These are phyloP conservation scores for Hypoxylon sp. DNA, from an alignment of 2,329 filamentous ascomycete genomes.

Conservation along the genomic window DNA sequence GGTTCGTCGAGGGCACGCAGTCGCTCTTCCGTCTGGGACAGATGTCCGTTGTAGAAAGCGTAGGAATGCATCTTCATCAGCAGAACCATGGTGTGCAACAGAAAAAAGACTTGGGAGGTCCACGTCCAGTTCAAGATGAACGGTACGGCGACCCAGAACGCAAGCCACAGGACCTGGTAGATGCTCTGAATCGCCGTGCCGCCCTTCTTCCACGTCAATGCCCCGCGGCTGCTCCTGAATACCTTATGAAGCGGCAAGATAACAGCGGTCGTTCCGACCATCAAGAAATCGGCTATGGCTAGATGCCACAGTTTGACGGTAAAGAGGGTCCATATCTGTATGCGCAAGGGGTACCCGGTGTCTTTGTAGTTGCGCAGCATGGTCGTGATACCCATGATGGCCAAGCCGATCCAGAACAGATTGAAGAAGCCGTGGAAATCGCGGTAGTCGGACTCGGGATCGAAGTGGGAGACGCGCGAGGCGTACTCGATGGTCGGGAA, in stretches of 20 bases:
- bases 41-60: constrained; percentile 96
- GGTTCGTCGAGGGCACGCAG: constrained; percentile 84
- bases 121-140: constrained; percentile 92
- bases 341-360: constrained; percentile 85
- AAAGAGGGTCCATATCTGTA: constrained; percentile 89
- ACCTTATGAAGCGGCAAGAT: constrained; percentile 79
- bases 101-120: constrained; percentile 96
- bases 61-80: constrained; percentile 99
- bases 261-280: constrained; percentile 81
- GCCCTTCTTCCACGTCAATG: constrained; percentile 77
- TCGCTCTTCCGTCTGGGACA: constrained; percentile 86
- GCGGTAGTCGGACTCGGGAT: constrained; percentile 88
- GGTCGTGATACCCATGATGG: constrained; percentile 97
- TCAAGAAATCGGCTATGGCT: constrained; percentile 82
- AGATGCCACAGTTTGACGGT: constrained; percentile 90
- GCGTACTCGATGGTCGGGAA: constrained; percentile 95
- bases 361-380: constrained; percentile 94
- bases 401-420: constrained; percentile 96
- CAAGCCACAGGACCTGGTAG: constrained; percentile 83
- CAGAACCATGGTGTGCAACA: constrained; percentile 88
- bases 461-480: constrained; percentile 93
- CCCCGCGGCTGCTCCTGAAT: constrained; percentile 65
- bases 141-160: constrained; percentile 85
- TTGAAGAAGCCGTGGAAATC: constrained; percentile 99
- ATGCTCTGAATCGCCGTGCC: constrained; percentile 88